phyloP scores from a whole-genome alignment of 108 stramenopile species.

The Nannochloropsis salina region DNA sequence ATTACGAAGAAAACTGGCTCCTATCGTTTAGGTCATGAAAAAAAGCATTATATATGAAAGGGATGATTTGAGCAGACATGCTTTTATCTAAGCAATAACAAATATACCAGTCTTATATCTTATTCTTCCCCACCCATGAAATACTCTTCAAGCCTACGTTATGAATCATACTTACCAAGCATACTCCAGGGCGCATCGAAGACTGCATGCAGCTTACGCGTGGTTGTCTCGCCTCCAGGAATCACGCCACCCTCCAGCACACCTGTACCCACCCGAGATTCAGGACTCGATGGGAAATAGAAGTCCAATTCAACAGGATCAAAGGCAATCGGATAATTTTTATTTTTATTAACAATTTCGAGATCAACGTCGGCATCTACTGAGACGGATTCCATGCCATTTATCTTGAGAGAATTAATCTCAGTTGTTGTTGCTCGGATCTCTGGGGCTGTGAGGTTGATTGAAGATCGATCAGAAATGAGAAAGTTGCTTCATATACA shows the following conservation, averaged over 20 bases:
- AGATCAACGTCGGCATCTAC: background rate
- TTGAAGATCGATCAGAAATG: background rate
- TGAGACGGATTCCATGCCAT: slow-evolving; percentile 23
- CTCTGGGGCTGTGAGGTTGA: background rate
- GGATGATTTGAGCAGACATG: slow-evolving; percentile 7
- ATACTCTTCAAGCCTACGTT: background rate
- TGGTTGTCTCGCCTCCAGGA: background rate
- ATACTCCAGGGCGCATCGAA: background rate
- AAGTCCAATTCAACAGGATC: background rate
- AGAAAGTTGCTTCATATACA: background rate
- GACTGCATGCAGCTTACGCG: background rate
- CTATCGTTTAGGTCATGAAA: background rate
- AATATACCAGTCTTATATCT: background rate
- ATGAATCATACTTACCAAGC: background rate
- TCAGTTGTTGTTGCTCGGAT: background rate
- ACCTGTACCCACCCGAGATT: background rate
- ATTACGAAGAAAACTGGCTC: background rate
- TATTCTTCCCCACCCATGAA: background rate
- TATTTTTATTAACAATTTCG: slow-evolving; percentile 14
- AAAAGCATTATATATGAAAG: background rate
- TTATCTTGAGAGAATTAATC: slow-evolving; percentile 24
- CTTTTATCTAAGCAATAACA: background rate
- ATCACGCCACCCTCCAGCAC: background rate
- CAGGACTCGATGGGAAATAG: background rate
- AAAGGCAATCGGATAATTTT: background rate